Evolutionary conservation across 768 basidiomycete species (phyloP).

Genomic region (Boletus pseudopeckii): DNA sequence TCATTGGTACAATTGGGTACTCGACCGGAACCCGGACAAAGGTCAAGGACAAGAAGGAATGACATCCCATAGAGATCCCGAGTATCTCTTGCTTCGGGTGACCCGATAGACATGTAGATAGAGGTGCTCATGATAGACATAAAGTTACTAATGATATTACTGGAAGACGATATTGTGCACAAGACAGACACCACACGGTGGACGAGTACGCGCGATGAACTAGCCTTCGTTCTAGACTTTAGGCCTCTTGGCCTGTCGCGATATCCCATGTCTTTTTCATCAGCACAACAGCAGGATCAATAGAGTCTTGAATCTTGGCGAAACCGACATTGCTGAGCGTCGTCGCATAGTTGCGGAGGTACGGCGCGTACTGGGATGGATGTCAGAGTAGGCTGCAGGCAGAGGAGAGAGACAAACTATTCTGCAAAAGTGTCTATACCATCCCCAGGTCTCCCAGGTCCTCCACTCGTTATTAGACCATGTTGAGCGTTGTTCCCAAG

Average conservation of each 20-base stretch:
- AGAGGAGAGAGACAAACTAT: conserved; percentile 45
- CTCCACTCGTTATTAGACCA: conserved; percentile 80
- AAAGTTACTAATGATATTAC: conserved; percentile 13
- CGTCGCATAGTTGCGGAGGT: conserved; percentile 68
- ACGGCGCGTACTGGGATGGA: conserved; percentile 64
- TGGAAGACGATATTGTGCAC: not conserved
- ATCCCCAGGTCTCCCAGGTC: conserved; percentile 85
- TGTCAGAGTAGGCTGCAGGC: conserved; percentile 1
- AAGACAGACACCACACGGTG: not conserved
- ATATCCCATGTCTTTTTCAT: conserved; percentile 70
- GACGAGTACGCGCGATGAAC: not conserved
- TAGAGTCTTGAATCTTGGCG: conserved; percentile 53
- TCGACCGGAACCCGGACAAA: conserved; percentile 31
- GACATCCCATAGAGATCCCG: not conserved
- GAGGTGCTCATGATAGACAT: conserved; percentile 16
- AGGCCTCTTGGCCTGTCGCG: conserved; percentile 57
- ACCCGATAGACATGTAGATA: not conserved
- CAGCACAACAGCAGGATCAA: conserved; percentile 53
- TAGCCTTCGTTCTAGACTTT: not conserved
- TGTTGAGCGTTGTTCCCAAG: conserved; percentile 66
- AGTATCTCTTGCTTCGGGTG: not conserved
- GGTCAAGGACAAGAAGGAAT: conserved; percentile 27
- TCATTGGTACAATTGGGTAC: conserved; percentile 70
- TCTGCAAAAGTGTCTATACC: conserved; percentile 88
- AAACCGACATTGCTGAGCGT: conserved; percentile 72